Evolutionary conservation across 192 early-diverging fungal genomes (phyloP).

Genomic region (Linnemannia elongata): DNA sequence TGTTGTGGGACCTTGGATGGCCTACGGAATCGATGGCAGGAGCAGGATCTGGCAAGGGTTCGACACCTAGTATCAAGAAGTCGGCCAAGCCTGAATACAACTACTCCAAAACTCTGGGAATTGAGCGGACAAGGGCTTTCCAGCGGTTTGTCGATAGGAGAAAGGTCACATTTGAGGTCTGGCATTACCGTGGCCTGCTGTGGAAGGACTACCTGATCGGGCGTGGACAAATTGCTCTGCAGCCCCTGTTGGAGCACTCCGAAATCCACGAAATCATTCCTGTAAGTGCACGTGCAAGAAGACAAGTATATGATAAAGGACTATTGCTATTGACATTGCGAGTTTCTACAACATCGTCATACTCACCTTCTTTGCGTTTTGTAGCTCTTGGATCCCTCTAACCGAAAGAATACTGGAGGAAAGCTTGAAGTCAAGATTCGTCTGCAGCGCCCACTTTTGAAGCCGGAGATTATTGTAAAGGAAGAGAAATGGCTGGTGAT

Average conservation of each 20-base stretch:
- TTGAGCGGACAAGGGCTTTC: conserved; percentile 72
- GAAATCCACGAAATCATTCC: conserved; percentile 76
- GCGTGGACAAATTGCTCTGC: conserved; percentile 67
- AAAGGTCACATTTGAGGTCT: conserved; percentile 78
- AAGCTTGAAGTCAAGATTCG: conserved; percentile 76
- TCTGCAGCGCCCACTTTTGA: conserved; percentile 70
- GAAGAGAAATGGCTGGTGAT: conserved; percentile 77
- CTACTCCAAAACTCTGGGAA: conserved; percentile 66
- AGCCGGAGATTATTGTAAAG: conserved; percentile 69
- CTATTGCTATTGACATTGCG: neutral
- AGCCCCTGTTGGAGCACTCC: conserved; percentile 69
- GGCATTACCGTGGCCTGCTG: conserved; percentile 72
- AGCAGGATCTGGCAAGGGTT: conserved; percentile 72
- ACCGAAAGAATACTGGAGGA: conserved; percentile 73
- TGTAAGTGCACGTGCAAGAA: conserved; percentile 58
- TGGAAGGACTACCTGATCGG: conserved; percentile 71
- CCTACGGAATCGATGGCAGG: conserved; percentile 67
- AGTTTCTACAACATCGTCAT: neutral
- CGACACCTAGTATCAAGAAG: conserved; percentile 64
- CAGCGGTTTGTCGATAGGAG: conserved; percentile 76
- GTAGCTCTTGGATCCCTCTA: conserved; percentile 74
- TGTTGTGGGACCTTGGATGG: conserved; percentile 84
- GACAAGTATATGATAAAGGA: neutral
- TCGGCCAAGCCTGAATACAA: conserved; percentile 65
- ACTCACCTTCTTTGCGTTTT: neutral